Base-by-base conservation (phyloP, 2,329 filamentous ascomycete species). In the Beauveria asiatica region DNA sequence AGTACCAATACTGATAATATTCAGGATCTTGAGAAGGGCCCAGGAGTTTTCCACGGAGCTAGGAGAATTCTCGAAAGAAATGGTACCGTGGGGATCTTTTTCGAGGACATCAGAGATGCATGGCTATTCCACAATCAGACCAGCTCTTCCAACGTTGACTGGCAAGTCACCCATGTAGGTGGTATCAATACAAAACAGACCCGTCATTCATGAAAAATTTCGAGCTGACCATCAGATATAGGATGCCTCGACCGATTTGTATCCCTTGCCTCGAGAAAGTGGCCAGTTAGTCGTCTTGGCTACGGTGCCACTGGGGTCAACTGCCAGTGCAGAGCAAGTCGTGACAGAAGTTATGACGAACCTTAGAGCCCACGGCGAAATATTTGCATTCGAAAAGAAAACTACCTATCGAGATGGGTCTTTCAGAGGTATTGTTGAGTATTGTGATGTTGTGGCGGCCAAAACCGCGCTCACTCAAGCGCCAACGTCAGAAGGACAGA, bases 81-180 rank as follows among this genome's bases (percentile, higher is more conserved):
- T 49, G 75, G 77, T 4, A 77, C 74, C 53, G 75, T 84, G 33
- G 81, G 79, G 61, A 71, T 85, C 25, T 79, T 78, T 5, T 86
- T 88, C 65, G 73, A 77, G 7, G 85, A 88, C 65, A 80, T 86
- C 54, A 78, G 82, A 54, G 84, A 87, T 68, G 78, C 85, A 7
- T 79, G 76, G 57, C 74, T 76, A 37, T 76, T 80, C 8, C 74
- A 78, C 60, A 72, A 78, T 13, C 79, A 78, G 55, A 69, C 81
- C 30, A 72, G 74, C 1, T 65, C 77, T 19, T 70, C 74, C 39
- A 73, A 74, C 50, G 71, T 75, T 11, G 72, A 74, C 39, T 86
- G 83, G 81, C 67, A 69, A 51, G 62, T 69, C 1, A 61, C 62
- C 4, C 75, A 71, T 25, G 56, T 66, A 21, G 63, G 63, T 10